Evolutionary conservation across 2,329 filamentous ascomycete species (phyloP), one percentile per base, ranked within the genome.

Genomic region (Amylocarpus encephaloides): DNA sequence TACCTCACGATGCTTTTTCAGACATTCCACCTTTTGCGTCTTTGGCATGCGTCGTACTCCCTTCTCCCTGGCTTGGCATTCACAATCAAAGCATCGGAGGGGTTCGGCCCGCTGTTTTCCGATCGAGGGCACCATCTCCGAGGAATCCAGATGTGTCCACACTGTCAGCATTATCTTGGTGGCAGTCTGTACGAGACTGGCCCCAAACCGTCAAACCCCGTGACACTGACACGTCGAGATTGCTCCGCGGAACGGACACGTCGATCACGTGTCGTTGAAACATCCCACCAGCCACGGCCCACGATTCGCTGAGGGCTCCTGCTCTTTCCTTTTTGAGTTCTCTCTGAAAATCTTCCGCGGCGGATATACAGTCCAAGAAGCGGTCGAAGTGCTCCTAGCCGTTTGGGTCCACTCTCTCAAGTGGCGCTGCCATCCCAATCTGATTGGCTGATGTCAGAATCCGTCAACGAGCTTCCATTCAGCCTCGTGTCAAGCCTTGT

Each of bases 11-110:
- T 26, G 22, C 22, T 26, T 26, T 26, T 26, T 26, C 4, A 26
- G 7, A 52, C 50, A 53, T 55, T 50, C 53, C 53, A 55, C 53
- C 19, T 53, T 51, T 49, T 53, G 53, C 53, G n/a, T 32, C 16
- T 15, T 34, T 55, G 50, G 47, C 46, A 22, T 4, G 15, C 4
- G n/a, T 30, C 11, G 52, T 32, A 29, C 35, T 7, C 45, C 48
- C 45, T 48, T 51, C 34, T 22, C 6, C 44, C 32, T 32, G 13
- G n/a, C 40, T 43, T 43, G 44, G 35, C 34, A 39, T 5, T 30
- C 13, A 12, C 12, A 30, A 15, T 32, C 26, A 19, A n/a, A 26
- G 16, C 41, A 15, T 22, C 18, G 30, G 13, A n/a, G 13, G 19
- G 15, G n/a, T 16, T 49, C 39, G 46, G 32, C 32, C 44, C 44